Base-by-base conservation (phyloP, 2,329 filamentous ascomycete genomes). In the Fusarium sp. region DNA sequence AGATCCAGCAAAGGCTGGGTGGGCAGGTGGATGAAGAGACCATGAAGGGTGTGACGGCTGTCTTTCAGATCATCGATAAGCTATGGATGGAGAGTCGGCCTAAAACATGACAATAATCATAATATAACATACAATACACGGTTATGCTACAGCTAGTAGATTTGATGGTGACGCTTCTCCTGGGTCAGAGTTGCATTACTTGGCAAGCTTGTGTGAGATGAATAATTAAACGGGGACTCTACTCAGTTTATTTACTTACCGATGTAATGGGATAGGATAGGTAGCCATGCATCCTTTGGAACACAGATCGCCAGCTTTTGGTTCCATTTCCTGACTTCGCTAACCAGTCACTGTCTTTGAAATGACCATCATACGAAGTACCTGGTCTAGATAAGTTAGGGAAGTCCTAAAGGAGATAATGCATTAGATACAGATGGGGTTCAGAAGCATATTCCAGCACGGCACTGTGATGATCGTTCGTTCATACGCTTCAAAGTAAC, bases 1-100 rank as follows among this genome's bases (percentile, higher is more conserved):
- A 98, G 85, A 93, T 98, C 62, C 94, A 98, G 84, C 96, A 98
- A 83, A 89, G 91, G 59, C 91, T 97, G 67, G 93, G 94, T 7
- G 90, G 88, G 0, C 84, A 89, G 66, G 89, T 97, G 54, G 92
- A 95, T 52, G 86, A 90, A 29, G 87, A 87, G 7, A 89, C 93
- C 7, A 91, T 97, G 87, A 90, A 89, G 78, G 87, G 90, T 60
- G 93, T 98, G 45, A 99, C 95, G 16, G 92, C 93, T 11, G 91
- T 97, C 15, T 99, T 98, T 78, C 95, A 98, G 82, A 91, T 94
- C 35, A 88, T 98, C 51, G 96, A 99, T 83, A 86, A 85, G 57
- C 82, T 98, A 76, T 97, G 94, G 93, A 88, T 85, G 60, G 91
- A 94, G 76, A 82, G 82, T 82, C 82, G 88, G 81, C 67, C 76